Base-by-base conservation (phyloP, 352 stramenopile species). In the Globisporangium perplexum region DNA sequence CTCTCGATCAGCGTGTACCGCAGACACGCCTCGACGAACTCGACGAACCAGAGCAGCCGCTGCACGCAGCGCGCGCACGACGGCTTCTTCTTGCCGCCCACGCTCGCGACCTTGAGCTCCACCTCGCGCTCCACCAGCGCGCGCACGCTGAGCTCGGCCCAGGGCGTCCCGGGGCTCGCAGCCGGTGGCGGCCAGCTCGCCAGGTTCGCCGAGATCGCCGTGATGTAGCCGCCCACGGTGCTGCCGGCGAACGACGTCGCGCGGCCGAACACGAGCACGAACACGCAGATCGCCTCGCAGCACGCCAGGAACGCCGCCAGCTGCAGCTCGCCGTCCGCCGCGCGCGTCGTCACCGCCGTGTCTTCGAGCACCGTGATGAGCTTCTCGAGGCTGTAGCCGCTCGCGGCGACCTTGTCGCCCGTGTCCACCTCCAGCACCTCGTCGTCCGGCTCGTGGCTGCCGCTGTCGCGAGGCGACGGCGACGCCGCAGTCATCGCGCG, bases 21-120 rank as follows among this genome's bases (percentile, higher is more conserved):
- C 11, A 93, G 57, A 18, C 73, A 90, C 18, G 80, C 77, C 45
- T 90, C 80, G 38, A 93, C 83, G 38, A 93, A 93, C 63, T 93
- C 77, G 28, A 93, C 51, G 47, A 93, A 93, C 83, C 83, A 93
- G 30, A 90, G 59, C 39, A 93, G 50, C 0, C 83, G 83, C 44
- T 91, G 59, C 28, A 90, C 55, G 53, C 83, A 88, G 26, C 83
- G 82, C 38, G 65, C 77, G 57, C 72, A 88, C 26, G 80, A 91
- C 39, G 83, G 80, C 36, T 90, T 88, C 71, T 93, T 93, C 64
- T 93, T 93, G 23, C 83, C 83, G 20, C 83, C 83, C 7, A 84
- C 55, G 22, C 69, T 69, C 7, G 83, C 83, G 18, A 84, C 53
- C 24, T 80, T 55, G 14, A 83, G 63, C 11, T 71, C 68, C 28